Conservation (phyloP, 345 rosid species). For the Trapa bicornis region DNA sequence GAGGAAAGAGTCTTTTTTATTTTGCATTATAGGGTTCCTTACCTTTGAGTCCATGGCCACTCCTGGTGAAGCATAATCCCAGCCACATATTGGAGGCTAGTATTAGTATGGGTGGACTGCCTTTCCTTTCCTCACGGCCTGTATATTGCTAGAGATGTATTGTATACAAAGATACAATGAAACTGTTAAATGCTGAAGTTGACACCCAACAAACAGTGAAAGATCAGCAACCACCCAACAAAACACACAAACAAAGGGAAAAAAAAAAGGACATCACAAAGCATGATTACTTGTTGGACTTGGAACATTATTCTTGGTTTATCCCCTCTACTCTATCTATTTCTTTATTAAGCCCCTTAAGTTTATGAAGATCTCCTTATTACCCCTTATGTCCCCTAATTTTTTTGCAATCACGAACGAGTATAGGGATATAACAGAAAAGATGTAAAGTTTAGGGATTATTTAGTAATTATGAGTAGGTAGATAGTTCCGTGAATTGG, state of each 20-base stretch:
- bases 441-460: not conserved
- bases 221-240: no score
- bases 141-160: not conserved
- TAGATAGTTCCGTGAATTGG: no score
- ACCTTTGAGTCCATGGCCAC: no score
- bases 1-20: no score
- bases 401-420: not conserved
- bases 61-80: no score
- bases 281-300: not conserved
- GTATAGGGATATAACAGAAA: not conserved
- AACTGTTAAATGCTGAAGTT: not conserved
- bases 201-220: not conserved
- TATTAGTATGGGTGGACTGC: no score
- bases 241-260: no score
- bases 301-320: not conserved
- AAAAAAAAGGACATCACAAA: not conserved
- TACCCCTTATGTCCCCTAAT: no score
- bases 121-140: no score
- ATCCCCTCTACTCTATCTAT: not conserved
- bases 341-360: not conserved
- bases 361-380: not conserved
- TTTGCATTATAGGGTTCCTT: no score
- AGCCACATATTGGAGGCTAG: no score
- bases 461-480: not conserved
- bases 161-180: not conserved